phyloP scores from a whole-genome alignment of 2,329 filamentous ascomycete genomes.

The Neoascochyta sp. region DNA sequence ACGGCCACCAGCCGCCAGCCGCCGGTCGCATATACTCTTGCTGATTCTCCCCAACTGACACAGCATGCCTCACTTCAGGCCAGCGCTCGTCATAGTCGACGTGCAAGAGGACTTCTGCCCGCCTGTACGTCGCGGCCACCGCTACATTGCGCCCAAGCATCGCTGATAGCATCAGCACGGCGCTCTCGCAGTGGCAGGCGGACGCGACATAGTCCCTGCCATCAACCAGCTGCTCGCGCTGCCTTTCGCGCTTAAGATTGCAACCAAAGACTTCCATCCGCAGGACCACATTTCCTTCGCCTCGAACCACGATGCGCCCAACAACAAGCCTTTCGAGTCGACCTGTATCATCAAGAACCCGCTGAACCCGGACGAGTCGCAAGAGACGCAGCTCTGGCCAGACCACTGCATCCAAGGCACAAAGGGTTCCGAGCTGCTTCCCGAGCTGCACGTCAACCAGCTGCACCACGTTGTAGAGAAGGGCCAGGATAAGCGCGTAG shows the following conservation, averaged over 20 bases:
- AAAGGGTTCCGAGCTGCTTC: constrained; percentile 67
- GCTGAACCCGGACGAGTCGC: constrained; percentile 57
- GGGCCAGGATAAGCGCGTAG: constrained; percentile 67
- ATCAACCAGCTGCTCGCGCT: constrained; percentile 72
- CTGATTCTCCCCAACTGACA: too few relatives aligned
- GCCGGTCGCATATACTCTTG: too few relatives aligned
- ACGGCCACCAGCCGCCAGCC: too few relatives aligned
- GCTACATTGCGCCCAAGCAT: background rate
- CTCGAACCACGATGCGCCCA: constrained; percentile 62
- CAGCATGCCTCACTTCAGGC: too few relatives aligned
- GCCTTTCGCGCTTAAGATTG: constrained; percentile 70
- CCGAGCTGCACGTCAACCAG: constrained; percentile 60
- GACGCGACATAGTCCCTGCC: constrained; percentile 63
- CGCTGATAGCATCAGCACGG: constrained; percentile 60
- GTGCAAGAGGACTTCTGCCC: constrained; percentile 94
- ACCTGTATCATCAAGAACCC: constrained; percentile 64
- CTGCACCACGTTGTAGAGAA: constrained; percentile 73
- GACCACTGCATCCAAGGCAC: constrained; percentile 80
- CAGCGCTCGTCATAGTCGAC: constrained; percentile 74
- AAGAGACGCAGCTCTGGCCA: constrained; percentile 77
- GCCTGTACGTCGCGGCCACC: constrained; percentile 55
- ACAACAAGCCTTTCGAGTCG: constrained; percentile 66
- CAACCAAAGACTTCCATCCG: constrained; percentile 93
- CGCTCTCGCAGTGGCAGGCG: constrained; percentile 74
- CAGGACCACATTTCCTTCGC: constrained; percentile 83